Evolutionary conservation across 2,329 filamentous ascomycete species (phyloP), one percentile per base, ranked within the genome.

Genomic region (Curvularia lunata): DNA sequence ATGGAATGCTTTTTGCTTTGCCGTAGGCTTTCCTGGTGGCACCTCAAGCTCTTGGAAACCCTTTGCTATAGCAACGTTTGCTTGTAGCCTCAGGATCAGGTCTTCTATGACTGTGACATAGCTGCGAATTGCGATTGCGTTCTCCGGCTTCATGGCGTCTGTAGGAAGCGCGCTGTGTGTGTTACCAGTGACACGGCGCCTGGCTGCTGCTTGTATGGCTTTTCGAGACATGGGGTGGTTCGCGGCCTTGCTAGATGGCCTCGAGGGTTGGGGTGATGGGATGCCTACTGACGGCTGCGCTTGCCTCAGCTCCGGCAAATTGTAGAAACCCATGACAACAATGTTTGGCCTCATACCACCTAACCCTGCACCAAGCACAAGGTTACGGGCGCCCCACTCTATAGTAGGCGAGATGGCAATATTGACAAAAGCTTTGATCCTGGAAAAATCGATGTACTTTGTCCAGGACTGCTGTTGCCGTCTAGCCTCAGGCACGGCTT

Each of bases 281-380:
- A 91, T 80, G 21, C 85, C 82, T 9, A 87, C 75, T 2, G 85
- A 73, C 0, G 86, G 84, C 57, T 81, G 78, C 2, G 86, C 85
- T 46, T 82, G 81, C 52, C 90, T 85, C 28, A 92, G 83, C 57
- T 95, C 91, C 48, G 92, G 86, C 69, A 95, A 84, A 63, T 92
- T 92, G 73, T 91, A 92, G 41, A 91, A 91, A 3, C 90, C 90
- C 65, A 93, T 79, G 1, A 96, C 84, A 13, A 91, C 91, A 62
- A 96, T 92, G 63, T 96, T 96, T 0, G 92, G 92, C 41, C 92
- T 82, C 91, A 96, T 96, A 13, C 92, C 91, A 4, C 92, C 92
- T 1, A 96, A 79, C 0, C 92, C 92, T 16, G 92, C 89, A 10
- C 89, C 91, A 9, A 96, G 78, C 8, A 95, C 90, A 45, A 96